Evolutionary conservation across 345 rosid species (phyloP).

Genomic region (Combretum micranthum): DNA sequence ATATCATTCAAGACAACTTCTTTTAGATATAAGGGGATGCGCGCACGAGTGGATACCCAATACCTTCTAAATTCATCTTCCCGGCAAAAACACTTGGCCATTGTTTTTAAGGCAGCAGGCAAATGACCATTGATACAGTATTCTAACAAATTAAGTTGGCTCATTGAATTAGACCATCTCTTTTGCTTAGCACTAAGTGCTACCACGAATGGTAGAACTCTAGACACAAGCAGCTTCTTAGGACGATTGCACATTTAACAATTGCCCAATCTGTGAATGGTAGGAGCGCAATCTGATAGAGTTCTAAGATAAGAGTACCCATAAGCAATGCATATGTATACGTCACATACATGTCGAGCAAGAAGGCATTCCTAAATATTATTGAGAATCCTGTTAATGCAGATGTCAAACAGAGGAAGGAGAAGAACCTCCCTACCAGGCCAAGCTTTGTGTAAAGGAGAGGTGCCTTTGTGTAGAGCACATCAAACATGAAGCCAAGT

Average conservation of each 20-base stretch:
- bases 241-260: neutral
- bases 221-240: neutral
- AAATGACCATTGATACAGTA: neutral
- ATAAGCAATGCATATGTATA: slow-evolving; percentile 21
- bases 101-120: neutral
- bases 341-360: slow-evolving; percentile 22
- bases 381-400: slow-evolving; percentile 10
- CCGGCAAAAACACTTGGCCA: neutral
- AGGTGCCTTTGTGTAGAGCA: slow-evolving; percentile 29
- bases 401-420: slow-evolving; percentile 2
- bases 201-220: neutral
- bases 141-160: slow-evolving; percentile 4
- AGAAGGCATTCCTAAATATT: neutral
- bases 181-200: neutral
- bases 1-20: neutral
- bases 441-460: slow-evolving; percentile 12
- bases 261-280: slow-evolving; percentile 9
- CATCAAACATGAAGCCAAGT: slow-evolving; percentile 32
- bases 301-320: slow-evolving; percentile 24
- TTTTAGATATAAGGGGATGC: neutral
- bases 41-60: neutral
- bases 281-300: slow-evolving; percentile 1
- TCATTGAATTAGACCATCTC: slow-evolving; percentile 3
- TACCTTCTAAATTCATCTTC: slow-evolving; percentile 1
- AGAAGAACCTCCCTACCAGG: slow-evolving; percentile 5